phyloP scores from a whole-genome alignment of 495 filamentous ascomycete species.

The Penicillium desertorum region DNA sequence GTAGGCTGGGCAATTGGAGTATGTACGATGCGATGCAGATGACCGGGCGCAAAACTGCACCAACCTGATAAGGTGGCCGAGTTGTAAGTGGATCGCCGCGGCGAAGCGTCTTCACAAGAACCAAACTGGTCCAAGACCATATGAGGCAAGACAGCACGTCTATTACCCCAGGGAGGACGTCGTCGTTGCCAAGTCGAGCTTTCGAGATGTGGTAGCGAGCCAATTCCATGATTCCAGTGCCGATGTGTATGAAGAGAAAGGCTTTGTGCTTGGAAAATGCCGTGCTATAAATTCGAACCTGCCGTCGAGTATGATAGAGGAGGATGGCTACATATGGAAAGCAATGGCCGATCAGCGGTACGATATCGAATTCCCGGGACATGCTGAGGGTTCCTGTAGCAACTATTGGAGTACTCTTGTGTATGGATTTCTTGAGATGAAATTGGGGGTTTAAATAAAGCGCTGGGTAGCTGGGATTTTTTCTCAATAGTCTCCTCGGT shows the following conservation, averaged over 20 bases:
- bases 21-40: neutral
- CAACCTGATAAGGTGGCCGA: slow-evolving; percentile 2
- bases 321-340: neutral
- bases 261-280: neutral
- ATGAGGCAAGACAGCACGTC: slow-evolving; percentile 8
- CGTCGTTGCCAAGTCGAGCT: neutral
- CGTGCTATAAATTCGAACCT: neutral
- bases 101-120: slow-evolving; percentile 7
- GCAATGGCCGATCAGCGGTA: too few relatives aligned
- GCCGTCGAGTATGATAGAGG: slow-evolving; percentile 1
- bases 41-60: neutral
- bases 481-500: neutral
- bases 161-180: neutral
- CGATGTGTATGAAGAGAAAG: slow-evolving; percentile 1
- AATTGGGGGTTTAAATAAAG: neutral
- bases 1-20: neutral
- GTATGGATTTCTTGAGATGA: neutral
- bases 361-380: too few relatives aligned
- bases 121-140: slow-evolving; percentile 7
- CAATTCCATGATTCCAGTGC: slow-evolving; percentile 1
- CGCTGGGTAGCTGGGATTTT: neutral
- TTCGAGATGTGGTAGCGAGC: neutral
- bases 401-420: neutral
- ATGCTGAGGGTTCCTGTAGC: neutral
- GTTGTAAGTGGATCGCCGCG: slow-evolving; percentile 6